Evolutionary conservation across 805 yeast genomes (phyloP), one percentile per base, ranked within the genome.

Genomic region (Isabelozyma rhagii): DNA sequence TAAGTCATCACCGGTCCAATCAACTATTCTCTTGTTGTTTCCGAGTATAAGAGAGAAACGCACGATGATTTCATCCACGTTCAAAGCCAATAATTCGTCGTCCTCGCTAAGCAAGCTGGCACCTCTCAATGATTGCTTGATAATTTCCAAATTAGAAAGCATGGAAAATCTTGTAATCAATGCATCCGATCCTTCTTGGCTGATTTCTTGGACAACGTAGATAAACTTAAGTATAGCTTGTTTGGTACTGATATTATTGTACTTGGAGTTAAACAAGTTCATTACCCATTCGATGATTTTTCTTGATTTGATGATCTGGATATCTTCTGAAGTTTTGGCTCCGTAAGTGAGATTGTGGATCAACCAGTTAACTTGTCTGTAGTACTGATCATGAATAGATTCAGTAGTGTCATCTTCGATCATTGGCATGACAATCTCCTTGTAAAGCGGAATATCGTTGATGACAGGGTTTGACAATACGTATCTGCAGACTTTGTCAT

Each of bases 251-350:
- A 68, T 55, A 40, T 68, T 68, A 21, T 75, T 51, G 55, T 75
- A 82, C 34, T 86, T 84, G 6, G 84, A 75, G 51, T 75, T 75
- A 38, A 69, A 54, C 48, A 86, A 66, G 51, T 83, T 82, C 59
- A 86, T 56, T 1, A 81, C 53, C 84, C 90, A 83, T 55, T 90
- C 97, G 48, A 89, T 64, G 2, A 86, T 75, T 6, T 83, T 84
- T 48, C 71, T 76, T 45, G 68, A 71, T 51, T 77, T 73, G 48
- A 88, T 63, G 1, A 82, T 61, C 25, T 73, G 67, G 46, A 88
- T 72, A 60, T 90, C 96, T 7, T 60, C 56, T 8, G 64, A 62
- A 11, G 72, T 69, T 10, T 72, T 76, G 2, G 79, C 62, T n/a
- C 87, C 84, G 11, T 60, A 52, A 4, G 67, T 65, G 38, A 89